These are phyloP conservation scores for Atkinsonella texensis DNA, from an alignment of 2,329 filamentous ascomycete species.

Conservation along the genomic window DNA sequence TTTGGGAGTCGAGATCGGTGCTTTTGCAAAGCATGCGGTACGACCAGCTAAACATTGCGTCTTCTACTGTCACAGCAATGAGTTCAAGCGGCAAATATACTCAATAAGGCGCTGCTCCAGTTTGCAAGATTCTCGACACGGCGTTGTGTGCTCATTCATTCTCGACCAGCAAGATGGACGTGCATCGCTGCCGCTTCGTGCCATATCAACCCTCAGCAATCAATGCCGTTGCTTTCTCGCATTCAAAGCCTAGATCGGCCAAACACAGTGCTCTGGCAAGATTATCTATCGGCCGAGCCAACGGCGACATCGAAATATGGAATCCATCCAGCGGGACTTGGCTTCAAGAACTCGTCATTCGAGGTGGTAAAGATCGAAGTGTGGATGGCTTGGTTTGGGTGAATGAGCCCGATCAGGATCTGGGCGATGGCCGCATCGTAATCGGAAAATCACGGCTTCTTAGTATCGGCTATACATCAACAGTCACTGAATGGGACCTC, in stretches of 20 bases:
- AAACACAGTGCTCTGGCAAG: constrained; percentile 47
- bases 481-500: constrained; percentile 91
- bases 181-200: constrained; percentile 94
- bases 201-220: constrained; percentile 85
- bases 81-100: not conserved
- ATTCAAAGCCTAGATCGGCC: constrained; percentile 42
- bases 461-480: constrained; percentile 88
- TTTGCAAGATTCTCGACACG: not conserved
- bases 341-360: constrained; percentile 81
- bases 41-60: constrained; percentile 2
- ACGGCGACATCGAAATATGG: constrained; percentile 97
- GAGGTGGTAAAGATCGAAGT: constrained; percentile 72
- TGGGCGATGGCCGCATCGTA: constrained; percentile 47
- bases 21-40: not conserved
- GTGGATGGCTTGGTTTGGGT: constrained; percentile 90
- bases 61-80: not conserved
- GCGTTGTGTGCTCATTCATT: not conserved
- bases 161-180: constrained; percentile 54
- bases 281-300: constrained; percentile 80
- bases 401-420: constrained; percentile 65
- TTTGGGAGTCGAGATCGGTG: not conserved
- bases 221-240: constrained; percentile 89
- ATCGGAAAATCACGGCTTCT: constrained; percentile 75
- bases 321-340: constrained; percentile 72
- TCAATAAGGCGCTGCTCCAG: not conserved